Evolutionary conservation across 257 asterid genomes (phyloP), one percentile per base, ranked within the genome.

Genomic region (Nicotiana attenuata): DNA sequence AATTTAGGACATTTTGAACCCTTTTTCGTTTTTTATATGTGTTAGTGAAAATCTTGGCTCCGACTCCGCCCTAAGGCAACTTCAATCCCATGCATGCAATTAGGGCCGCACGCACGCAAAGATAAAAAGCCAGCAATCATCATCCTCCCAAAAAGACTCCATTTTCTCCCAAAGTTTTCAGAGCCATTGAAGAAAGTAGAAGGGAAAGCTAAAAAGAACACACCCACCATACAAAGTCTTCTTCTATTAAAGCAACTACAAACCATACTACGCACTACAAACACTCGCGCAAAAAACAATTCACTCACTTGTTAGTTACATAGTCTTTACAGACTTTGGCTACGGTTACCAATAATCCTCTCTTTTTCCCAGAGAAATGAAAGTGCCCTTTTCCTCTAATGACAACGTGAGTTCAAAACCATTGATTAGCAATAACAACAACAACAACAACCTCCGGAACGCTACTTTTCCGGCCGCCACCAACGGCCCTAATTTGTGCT

Each of bases 311-410:
- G 22, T 64, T 22, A 45, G 59, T 31, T 7, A 68, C 29, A 47
- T 22, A 31, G 11, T 45, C 45, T 26, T 24, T 13, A 65, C 2
- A 65, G 24, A 52, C 24, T 64, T 28, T 76, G 41, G 76, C 56
- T 71, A 53, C 76, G 31, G 82, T 66, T 86, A 77, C 63, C 63
- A 83, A n/a, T 63, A 31, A 33, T 10, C 47, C 56, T 47, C 11
- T 41, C 60, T 31, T 60, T 78, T 59, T 56, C 19, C 82, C 80
- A 89, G 78, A 90, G 97, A 89, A 87, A 94, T 94, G 98, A 94
- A 93, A 92, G 91, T 91, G 77, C 94, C 97, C 91, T 93, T 94
- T 88, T 87, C 96, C 79, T 83, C 87, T 31, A 86, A 85, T 67
- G 89, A 87, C 38, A 84, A 83, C 76, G 81, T 80, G 76, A 83